Evolutionary conservation across 257 asterid genomes (phyloP), one percentile per base, ranked within the genome.

Genomic region (Nemophila menziesii): DNA sequence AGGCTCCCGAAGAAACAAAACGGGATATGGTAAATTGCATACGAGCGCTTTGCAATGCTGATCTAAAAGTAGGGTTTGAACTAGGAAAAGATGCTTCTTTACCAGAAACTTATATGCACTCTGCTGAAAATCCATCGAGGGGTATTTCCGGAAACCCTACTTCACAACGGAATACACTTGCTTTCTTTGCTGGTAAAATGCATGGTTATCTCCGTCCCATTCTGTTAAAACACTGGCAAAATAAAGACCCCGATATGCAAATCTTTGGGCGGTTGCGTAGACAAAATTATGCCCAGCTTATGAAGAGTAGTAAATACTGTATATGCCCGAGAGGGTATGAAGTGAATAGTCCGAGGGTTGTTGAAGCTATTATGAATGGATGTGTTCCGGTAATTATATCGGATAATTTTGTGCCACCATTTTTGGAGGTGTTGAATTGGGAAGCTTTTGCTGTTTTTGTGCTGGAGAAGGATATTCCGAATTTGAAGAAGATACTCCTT

Each of bases 361-460:
- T 80, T 8, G 95, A 84, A 65, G 78, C 95, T 24, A 77, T 84
- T 29, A 70, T 69, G 55, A 60, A 74, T 18, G 84, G 66, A 37
- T 84, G 95, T 23, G 90, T 84, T 33, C 90, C 95, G 0, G 90
- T 80, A 37, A 84, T 84, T 52, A 63, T 84, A 44, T 73, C 93
- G 0, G 95, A 84, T 46, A 74, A 84, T 47, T 84, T 67, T 26
- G 66, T 80, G 10, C 93, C 93, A 8, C 90, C 95, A 0, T 84
- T 84, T 44, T 68, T 84, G 10, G 93, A 84, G 69, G 67, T 75
- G 11, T 39, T 84, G 65, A 55, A 72, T 42, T 84, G 95, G 95
- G 90, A 84, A 52, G 54, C 75, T 0, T 77, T 84, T 45, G 71
- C 93, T 0, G 72, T 84, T 10, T 80, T 84, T 8, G 59, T 84